phyloP scores from a whole-genome alignment of 2,329 filamentous ascomycete genomes.

The Volutella citrinella region DNA sequence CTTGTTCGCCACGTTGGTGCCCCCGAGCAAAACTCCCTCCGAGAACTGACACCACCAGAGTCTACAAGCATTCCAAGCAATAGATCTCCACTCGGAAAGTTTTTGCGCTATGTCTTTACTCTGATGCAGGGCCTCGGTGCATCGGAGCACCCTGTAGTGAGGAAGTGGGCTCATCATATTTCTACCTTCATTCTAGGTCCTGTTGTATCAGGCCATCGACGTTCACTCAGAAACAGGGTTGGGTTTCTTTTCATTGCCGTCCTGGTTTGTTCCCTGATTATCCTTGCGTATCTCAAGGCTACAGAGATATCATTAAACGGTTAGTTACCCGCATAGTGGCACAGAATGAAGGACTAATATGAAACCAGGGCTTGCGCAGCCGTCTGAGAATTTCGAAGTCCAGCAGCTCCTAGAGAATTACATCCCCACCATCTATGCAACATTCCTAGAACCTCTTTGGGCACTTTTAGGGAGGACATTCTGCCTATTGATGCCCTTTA shows the following conservation, averaged over 20 bases:
- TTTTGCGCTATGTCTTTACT: too few relatives aligned
- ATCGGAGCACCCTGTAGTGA: too few relatives aligned
- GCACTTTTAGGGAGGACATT: constrained; percentile 3
- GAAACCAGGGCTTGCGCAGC: not conserved
- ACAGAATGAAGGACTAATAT: not conserved
- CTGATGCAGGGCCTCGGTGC: too few relatives aligned
- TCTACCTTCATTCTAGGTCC: too few relatives aligned
- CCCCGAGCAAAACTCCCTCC: too few relatives aligned
- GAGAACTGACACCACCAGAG: too few relatives aligned
- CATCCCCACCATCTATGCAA: constrained; percentile 6
- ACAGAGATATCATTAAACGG: constrained; percentile 1
- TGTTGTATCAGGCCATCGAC: constrained; percentile 4
- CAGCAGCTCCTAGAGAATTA: constrained; percentile 18
- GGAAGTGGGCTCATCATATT: too few relatives aligned
- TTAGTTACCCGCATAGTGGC: not conserved
- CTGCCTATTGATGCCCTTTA: constrained; percentile 7
- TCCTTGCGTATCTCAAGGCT: constrained; percentile 3
- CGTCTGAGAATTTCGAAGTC: constrained; percentile 13
- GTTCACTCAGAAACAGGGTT: not conserved
- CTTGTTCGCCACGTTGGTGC: too few relatives aligned
- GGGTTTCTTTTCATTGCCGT: not conserved
- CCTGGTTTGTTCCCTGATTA: not conserved
- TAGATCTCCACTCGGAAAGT: too few relatives aligned
- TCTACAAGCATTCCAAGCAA: too few relatives aligned
- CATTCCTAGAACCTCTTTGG: constrained; percentile 6